phyloP scores from a whole-genome alignment of 2,329 filamentous ascomycete genomes.

The Gliomastix tumulicola region DNA sequence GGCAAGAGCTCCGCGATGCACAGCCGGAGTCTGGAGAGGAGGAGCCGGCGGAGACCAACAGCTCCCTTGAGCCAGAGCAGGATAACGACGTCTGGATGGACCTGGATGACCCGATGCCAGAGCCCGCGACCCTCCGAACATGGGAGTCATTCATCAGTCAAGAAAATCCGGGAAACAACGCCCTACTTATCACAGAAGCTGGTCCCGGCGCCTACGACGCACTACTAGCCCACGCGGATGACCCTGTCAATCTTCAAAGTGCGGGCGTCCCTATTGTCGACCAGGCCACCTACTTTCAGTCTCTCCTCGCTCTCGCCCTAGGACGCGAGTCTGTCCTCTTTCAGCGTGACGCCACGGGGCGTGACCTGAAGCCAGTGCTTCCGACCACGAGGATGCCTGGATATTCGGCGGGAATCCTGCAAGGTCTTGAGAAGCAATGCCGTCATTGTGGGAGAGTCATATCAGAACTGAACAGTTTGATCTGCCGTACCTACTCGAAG shows the following conservation, averaged over 20 bases:
- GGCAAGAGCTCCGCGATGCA: too few species aligned
- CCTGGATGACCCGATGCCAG: slow-evolving; percentile 19
- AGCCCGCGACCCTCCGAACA: slow-evolving; percentile 43
- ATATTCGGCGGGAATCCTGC: slow-evolving; percentile 42
- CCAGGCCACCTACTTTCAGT: slow-evolving; percentile 41
- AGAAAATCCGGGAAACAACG: slow-evolving; percentile 20
- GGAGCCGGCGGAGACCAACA: too few species aligned
- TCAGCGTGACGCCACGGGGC: slow-evolving; percentile 44
- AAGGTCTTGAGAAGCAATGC: slow-evolving; percentile 38
- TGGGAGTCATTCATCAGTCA: slow-evolving; percentile 66
- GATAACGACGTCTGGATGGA: slow-evolving; percentile 37
- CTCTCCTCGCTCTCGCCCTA: slow-evolving; percentile 59
- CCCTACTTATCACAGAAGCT: slow-evolving; percentile 61
- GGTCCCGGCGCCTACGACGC: slow-evolving; percentile 61
- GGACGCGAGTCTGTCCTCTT: slow-evolving; percentile 70
- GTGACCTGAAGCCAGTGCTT: slow-evolving; percentile 43
- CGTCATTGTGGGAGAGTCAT: slow-evolving; percentile 39
- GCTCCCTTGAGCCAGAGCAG: not conserved
- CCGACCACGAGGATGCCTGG: slow-evolving; percentile 45
- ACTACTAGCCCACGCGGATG: slow-evolving; percentile 35
- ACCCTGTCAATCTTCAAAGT: slow-evolving; percentile 29
- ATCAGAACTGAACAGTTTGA: slow-evolving; percentile 37
- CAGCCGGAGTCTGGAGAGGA: too few species aligned
- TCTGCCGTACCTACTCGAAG: slow-evolving; percentile 35
- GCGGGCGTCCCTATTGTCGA: slow-evolving; percentile 35